phyloP scores from a whole-genome alignment of 2,329 filamentous ascomycete species.

The Claviceps fusiformis region DNA sequence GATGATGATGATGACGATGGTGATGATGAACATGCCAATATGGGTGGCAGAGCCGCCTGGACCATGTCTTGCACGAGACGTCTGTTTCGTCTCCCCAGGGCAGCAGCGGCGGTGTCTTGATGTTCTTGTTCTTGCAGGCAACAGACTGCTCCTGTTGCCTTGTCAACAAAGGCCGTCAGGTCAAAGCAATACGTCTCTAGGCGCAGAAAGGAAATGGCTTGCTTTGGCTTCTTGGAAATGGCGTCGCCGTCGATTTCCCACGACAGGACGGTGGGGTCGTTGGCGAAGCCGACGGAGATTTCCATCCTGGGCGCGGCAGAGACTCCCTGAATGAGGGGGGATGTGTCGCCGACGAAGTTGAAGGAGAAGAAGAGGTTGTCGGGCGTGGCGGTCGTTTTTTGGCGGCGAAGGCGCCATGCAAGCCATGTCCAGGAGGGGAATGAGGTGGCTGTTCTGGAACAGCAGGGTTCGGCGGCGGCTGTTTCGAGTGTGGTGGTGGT shows the following conservation, averaged over 20 bases:
- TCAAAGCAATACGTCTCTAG: conserved; percentile 21
- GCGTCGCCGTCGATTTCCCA: conserved; percentile 24
- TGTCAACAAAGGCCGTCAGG: conserved; percentile 13
- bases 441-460: conserved; percentile 5
- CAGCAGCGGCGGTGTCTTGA: conserved; percentile 1
- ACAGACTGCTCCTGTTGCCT: background rate
- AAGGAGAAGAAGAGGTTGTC: conserved; percentile 17
- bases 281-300: conserved; percentile 21
- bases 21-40: background rate
- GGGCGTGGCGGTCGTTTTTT: conserved; percentile 1
- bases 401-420: conserved; percentile 18
- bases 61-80: conserved; percentile 8
- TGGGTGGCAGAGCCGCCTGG: conserved; percentile 8
- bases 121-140: conserved; percentile 1
- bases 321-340: conserved; percentile 15
- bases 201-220: conserved; percentile 19
- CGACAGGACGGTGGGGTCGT: conserved; percentile 18
- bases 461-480: conserved; percentile 14
- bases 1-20: background rate
- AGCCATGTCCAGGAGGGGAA: conserved; percentile 27
- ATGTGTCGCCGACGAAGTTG: conserved; percentile 16
- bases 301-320: conserved; percentile 20
- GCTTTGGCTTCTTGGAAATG: conserved; percentile 13
- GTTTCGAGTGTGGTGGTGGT: conserved; percentile 6
- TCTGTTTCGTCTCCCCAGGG: conserved; percentile 12